Conservation (phyloP, 2,329 filamentous ascomycete species). For the Microdochium trichocladiopsis region DNA sequence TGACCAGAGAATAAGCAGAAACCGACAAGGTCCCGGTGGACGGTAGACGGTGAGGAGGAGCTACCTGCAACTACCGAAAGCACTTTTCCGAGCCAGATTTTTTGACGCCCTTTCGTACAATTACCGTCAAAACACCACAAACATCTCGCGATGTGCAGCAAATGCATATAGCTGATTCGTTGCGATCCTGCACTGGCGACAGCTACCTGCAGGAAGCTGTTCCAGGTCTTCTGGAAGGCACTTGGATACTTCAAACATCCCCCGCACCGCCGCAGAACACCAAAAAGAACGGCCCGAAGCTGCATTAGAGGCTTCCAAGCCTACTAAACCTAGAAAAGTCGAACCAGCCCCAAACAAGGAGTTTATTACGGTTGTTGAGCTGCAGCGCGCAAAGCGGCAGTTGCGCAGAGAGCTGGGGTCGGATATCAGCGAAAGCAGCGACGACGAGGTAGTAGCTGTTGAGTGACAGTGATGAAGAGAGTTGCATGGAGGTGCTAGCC, state of each 20-base stretch:
- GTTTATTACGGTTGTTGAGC: background rate
- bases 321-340: background rate
- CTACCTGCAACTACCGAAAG: too few species aligned
- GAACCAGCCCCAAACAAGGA: background rate
- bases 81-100: too few species aligned
- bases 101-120: too few species aligned
- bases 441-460: background rate
- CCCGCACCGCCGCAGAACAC: background rate
- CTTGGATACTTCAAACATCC: background rate
- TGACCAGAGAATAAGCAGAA: too few species aligned
- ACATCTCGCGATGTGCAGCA: too few species aligned
- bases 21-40: too few species aligned
- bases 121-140: too few species aligned
- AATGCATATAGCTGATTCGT: too few species aligned
- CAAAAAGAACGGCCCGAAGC: background rate
- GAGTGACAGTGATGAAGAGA: background rate
- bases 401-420: background rate
- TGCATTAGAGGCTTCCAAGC: background rate
- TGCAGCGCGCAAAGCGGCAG: background rate
- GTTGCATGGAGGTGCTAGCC: background rate
- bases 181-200: too few species aligned
- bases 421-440: background rate
- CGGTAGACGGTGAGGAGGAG: too few species aligned
- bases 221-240: background rate
- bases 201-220: background rate